phyloP scores from a whole-genome alignment of 768 basidiomycete species.

The Phlebiopsis flavidoalba region DNA sequence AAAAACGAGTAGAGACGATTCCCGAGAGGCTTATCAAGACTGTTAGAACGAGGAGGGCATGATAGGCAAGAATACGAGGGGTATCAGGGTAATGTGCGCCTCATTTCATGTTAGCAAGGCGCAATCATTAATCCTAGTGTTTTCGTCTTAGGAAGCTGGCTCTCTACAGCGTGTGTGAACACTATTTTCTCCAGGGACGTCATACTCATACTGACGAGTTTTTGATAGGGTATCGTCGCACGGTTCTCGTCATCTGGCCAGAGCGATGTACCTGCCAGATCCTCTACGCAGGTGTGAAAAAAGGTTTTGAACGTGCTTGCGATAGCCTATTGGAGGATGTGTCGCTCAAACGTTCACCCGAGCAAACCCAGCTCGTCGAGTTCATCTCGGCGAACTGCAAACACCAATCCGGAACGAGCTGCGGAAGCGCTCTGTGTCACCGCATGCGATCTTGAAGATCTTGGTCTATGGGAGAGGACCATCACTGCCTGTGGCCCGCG shows the following conservation, averaged over 20 bases:
- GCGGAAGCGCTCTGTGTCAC: slow-evolving; percentile 3
- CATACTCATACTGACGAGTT: no score
- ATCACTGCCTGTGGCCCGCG: slow-evolving; percentile 4
- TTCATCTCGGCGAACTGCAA: not conserved
- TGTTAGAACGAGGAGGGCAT: slow-evolving; percentile 10
- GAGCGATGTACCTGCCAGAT: not conserved
- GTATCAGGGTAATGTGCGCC: slow-evolving; percentile 25
- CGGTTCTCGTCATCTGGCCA: slow-evolving; percentile 23
- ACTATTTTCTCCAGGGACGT: no score
- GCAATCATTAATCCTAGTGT: not conserved
- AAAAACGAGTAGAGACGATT: slow-evolving; percentile 14
- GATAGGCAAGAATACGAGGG: slow-evolving; percentile 25
- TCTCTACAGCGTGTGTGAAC: slow-evolving; percentile 20
- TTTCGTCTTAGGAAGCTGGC: slow-evolving; percentile 15
- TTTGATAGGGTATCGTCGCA: slow-evolving; percentile 19
- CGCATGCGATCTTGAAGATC: slow-evolving; percentile 5
- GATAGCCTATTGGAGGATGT: not conserved
- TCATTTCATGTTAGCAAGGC: not conserved
- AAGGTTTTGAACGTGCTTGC: slow-evolving; percentile 6
- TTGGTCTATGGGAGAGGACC: slow-evolving; percentile 6
- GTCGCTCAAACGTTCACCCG: not conserved
- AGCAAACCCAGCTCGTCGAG: slow-evolving; percentile 2
- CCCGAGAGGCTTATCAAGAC: slow-evolving; percentile 13
- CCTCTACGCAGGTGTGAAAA: slow-evolving; percentile 1
- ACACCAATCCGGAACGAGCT: not conserved